Evolutionary conservation across 2,329 filamentous ascomycete species (phyloP).

Genomic region (Aspergillus quadricinctus): DNA sequence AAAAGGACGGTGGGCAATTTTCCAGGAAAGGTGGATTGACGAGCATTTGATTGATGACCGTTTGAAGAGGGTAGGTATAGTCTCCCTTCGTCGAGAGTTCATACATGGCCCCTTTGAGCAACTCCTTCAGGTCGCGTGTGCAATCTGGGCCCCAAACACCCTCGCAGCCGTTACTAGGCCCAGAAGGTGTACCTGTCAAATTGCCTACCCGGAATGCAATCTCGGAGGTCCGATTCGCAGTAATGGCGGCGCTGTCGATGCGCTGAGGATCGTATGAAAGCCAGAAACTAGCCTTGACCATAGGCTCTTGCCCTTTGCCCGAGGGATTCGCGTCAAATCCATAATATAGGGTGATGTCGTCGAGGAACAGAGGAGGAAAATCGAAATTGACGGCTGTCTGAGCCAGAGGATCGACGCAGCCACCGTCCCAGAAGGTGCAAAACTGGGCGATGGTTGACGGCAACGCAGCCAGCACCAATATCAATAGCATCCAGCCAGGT

Average conservation of each 20-base stretch:
- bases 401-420: conserved; percentile 36
- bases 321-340: conserved; percentile 30
- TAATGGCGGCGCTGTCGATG: conserved; percentile 23
- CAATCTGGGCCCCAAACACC: conserved; percentile 33
- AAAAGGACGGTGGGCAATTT: conserved; percentile 28
- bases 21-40: conserved; percentile 17
- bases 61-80: conserved; percentile 28
- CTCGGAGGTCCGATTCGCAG: conserved; percentile 34
- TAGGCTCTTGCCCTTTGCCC: conserved; percentile 29
- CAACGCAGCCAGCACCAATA: conserved; percentile 17
- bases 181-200: conserved; percentile 30
- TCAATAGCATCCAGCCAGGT: conserved; percentile 15
- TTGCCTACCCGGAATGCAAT: conserved; percentile 35
- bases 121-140: conserved; percentile 26
- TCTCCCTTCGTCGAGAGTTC: conserved; percentile 21
- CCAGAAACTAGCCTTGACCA: conserved; percentile 37
- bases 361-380: conserved; percentile 32
- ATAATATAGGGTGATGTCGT: conserved; percentile 32
- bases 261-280: conserved; percentile 27
- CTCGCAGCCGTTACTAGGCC: conserved; percentile 35
- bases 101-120: conserved; percentile 25
- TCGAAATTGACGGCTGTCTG: conserved; percentile 32
- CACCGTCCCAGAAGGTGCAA: conserved; percentile 32
- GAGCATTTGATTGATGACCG: conserved; percentile 26
- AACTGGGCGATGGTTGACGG: conserved; percentile 25